phyloP scores from a whole-genome alignment of 2,329 filamentous ascomycete species.

The Dothideomycetidae sp. region DNA sequence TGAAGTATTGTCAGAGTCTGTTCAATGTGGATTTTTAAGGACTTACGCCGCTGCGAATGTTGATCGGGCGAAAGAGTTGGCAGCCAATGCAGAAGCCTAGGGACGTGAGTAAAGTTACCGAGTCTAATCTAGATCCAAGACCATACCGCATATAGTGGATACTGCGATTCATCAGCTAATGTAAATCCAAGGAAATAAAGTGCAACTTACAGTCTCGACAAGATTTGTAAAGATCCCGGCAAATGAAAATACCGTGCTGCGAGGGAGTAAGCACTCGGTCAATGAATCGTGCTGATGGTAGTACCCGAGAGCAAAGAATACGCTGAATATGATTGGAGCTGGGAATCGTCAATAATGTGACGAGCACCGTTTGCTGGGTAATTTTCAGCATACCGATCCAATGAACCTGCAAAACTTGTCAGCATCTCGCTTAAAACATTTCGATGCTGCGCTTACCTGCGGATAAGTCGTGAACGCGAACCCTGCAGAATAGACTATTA shows the following conservation, averaged over 20 bases:
- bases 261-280: too few species aligned
- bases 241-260: slow-evolving; percentile 44
- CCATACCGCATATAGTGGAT: slow-evolving; percentile 31
- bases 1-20: too few species aligned
- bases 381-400: slow-evolving; percentile 37
- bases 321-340: slow-evolving; percentile 36
- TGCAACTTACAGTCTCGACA: slow-evolving; percentile 41
- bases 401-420: slow-evolving; percentile 30
- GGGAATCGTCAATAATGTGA: slow-evolving; percentile 13
- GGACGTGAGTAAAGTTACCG: slow-evolving; percentile 1
- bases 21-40: too few species aligned
- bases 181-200: slow-evolving; percentile 7
- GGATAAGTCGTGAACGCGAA: slow-evolving; percentile 77
- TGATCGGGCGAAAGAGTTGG: slow-evolving; percentile 36
- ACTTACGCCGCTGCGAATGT: slow-evolving; percentile 32
- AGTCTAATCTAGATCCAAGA: not conserved
- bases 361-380: too few species aligned
- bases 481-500: slow-evolving; percentile 22
- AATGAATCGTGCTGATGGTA: too few species aligned
- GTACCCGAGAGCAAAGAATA: slow-evolving; percentile 33
- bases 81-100: slow-evolving; percentile 33
- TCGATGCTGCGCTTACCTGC: slow-evolving; percentile 58
- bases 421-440: slow-evolving; percentile 21
- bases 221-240: slow-evolving; percentile 80
- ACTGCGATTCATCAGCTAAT: slow-evolving; percentile 18